Evolutionary conservation across 805 yeast genomes (phyloP).

Genomic region (Metschnikowia peoriensis): DNA sequence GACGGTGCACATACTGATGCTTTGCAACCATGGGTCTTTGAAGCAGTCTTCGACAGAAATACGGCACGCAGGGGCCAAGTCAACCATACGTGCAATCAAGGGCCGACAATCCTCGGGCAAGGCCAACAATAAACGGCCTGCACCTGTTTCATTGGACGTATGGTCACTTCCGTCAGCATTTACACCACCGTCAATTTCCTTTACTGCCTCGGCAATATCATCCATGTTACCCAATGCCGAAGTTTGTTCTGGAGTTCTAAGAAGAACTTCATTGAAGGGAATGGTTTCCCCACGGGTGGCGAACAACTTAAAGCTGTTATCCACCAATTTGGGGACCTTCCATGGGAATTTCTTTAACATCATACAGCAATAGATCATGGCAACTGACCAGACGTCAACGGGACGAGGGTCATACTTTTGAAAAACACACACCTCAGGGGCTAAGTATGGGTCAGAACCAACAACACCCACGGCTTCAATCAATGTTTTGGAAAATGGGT

Average conservation of each 20-base stretch:
- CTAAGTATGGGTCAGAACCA: constrained; percentile 85
- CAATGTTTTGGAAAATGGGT: constrained; percentile 72
- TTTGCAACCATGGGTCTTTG: constrained; percentile 64
- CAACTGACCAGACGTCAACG: constrained; percentile 91
- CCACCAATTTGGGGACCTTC: constrained; percentile 84
- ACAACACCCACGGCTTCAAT: constrained; percentile 82
- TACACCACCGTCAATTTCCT: constrained; percentile 16
- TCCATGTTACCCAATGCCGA: constrained; percentile 18
- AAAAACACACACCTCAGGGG: constrained; percentile 88
- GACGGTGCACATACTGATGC: constrained; percentile 69
- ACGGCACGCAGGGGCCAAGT: constrained; percentile 81
- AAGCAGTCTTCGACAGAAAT: constrained; percentile 78
- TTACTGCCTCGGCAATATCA: constrained; percentile 22
- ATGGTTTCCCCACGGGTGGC: constrained; percentile 66
- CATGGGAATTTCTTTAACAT: constrained; percentile 88
- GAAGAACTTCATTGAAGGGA: constrained; percentile 60
- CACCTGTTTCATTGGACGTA: constrained; percentile 68
- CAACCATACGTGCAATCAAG: constrained; percentile 74
- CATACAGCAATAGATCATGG: constrained; percentile 91
- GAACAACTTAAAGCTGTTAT: constrained; percentile 79
- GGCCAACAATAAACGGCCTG: constrained; percentile 66
- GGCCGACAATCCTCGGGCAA: constrained; percentile 68
- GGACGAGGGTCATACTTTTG: constrained; percentile 87
- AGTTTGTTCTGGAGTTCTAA: constrained; percentile 46
- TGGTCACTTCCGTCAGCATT: constrained; percentile 42